Conservation (phyloP, 2,329 filamentous ascomycete species). For the Curvularia eragrostidis region DNA sequence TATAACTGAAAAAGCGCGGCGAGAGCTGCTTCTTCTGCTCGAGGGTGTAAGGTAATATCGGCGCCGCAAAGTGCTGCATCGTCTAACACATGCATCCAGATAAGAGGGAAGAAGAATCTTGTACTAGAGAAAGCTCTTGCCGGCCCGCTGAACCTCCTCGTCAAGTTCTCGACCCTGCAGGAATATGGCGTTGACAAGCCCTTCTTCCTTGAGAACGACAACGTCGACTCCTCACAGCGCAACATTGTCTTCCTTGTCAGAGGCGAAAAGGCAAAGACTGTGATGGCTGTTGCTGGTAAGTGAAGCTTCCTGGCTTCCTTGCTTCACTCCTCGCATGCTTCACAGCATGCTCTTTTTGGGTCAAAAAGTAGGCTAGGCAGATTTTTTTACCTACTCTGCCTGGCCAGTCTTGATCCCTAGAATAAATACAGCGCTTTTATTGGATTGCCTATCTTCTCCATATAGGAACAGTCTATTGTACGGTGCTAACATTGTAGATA, state of each 20-base stretch:
- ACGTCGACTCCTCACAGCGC: slow-evolving; percentile 90
- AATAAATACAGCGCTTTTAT: slow-evolving; percentile 46
- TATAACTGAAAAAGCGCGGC: slow-evolving; percentile 80
- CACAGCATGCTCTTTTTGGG: slow-evolving; percentile 49
- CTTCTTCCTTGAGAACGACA: slow-evolving; percentile 94
- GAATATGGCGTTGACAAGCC: slow-evolving; percentile 98
- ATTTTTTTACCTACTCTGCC: slow-evolving; percentile 58
- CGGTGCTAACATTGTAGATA: slow-evolving; percentile 62
- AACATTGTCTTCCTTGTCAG: slow-evolving; percentile 94
- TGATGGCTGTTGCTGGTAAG: slow-evolving; percentile 85
- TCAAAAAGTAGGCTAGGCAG: slow-evolving; percentile 67
- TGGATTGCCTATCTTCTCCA: slow-evolving; percentile 34
- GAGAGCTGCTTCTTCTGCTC: slow-evolving; percentile 87
- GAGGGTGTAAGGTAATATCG: slow-evolving; percentile 81
- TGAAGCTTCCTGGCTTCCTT: slow-evolving; percentile 22
- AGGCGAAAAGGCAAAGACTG: slow-evolving; percentile 85
- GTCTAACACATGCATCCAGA: slow-evolving; percentile 62
- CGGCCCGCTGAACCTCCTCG: slow-evolving; percentile 86
- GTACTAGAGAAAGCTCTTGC: slow-evolving; percentile 91
- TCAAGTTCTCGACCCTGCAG: slow-evolving; percentile 93
- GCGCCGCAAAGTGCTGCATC: slow-evolving; percentile 31
- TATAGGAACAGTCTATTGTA: slow-evolving; percentile 37
- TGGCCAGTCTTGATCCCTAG: slow-evolving; percentile 65
- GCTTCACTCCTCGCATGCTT: slow-evolving; percentile 10
- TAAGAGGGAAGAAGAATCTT: slow-evolving; percentile 98